phyloP scores from a whole-genome alignment of 768 basidiomycete genomes.

The Tricholoma saponaceum region DNA sequence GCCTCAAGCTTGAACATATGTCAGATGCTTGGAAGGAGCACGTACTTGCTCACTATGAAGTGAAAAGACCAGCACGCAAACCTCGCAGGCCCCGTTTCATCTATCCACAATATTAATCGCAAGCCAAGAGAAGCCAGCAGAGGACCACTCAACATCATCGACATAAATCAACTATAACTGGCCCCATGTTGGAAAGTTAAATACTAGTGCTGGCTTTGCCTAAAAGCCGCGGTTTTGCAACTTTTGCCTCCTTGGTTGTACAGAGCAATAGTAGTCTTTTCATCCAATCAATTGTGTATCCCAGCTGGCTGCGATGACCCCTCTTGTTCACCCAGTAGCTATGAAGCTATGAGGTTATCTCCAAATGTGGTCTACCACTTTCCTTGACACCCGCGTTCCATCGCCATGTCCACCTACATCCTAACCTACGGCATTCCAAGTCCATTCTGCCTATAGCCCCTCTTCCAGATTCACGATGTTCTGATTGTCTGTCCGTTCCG shows the following conservation, averaged over 20 bases:
- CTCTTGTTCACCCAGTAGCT: too few species aligned
- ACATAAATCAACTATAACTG: not conserved
- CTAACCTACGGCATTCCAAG: too few species aligned
- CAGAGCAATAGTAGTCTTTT: not conserved
- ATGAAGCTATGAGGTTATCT: too few species aligned
- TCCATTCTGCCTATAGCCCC: too few species aligned
- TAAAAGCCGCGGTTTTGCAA: not conserved
- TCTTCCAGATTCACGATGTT: too few species aligned
- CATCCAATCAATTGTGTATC: not conserved
- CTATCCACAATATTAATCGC: not conserved
- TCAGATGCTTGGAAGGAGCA: too few species aligned
- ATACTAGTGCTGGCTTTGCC: not conserved
- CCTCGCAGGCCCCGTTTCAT: not conserved
- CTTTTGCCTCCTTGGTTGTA: not conserved
- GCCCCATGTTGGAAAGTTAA: not conserved
- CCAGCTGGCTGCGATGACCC: not conserved
- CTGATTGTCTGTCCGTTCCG: too few species aligned
- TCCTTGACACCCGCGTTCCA: too few species aligned
- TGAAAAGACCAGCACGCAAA: not conserved
- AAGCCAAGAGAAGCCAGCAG: not conserved
- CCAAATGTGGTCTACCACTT: too few species aligned
- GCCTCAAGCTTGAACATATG: too few species aligned
- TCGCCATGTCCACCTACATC: too few species aligned
- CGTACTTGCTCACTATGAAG: too few species aligned
- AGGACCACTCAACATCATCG: not conserved